Evolutionary conservation across 1,284 basidiomycete species (phyloP), one percentile per base, ranked within the genome.

Genomic region (Ceratobasidium sp.): DNA sequence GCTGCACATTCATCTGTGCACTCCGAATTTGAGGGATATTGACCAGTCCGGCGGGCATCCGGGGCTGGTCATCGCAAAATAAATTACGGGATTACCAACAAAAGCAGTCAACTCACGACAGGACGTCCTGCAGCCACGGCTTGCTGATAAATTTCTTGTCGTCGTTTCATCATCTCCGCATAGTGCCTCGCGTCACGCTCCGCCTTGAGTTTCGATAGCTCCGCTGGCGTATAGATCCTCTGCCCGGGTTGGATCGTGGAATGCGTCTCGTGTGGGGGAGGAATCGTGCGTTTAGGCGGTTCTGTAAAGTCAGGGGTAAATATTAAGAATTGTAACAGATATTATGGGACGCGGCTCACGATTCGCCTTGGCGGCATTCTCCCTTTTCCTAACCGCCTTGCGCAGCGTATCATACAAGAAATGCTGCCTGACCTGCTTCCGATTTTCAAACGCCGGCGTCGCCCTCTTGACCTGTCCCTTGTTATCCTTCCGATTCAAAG

Each of bases 401-500:
- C 83, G 79, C 75, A 85, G 84, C 4, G 84, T 83, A 61, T 86
- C 85, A 71, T 83, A 82, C 59, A 86, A 79, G 39, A 82, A 81
- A 54, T 82, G 82, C 75, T 85, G 84, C 49, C 85, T 77, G n/a
- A 85, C 80, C 27, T 84, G 81, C 78, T 84, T 85, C 81, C 84
- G 84, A 5, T 81, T 81, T 1, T 84, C 84, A 71, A 76, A 75
- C 29, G 78, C 79, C 48, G 76, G 61, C 9, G 73, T 51, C 24
- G 78, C 78, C 34, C 79, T 78, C 76, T 81, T 81, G 0, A 83
- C 83, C 77, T 80, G 83, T 37, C 82, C 83, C 75, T 81, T 81
- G 77, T 83, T 82, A 83, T 69, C 65, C 31, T 75, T 73, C 13
- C 65, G 41, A 22, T 49, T 61, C 34, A 65, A 37, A 29, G 63